Conservation (phyloP, 2,329 filamentous ascomycete genomes). For the Pseudogymnoascus sp. region DNA sequence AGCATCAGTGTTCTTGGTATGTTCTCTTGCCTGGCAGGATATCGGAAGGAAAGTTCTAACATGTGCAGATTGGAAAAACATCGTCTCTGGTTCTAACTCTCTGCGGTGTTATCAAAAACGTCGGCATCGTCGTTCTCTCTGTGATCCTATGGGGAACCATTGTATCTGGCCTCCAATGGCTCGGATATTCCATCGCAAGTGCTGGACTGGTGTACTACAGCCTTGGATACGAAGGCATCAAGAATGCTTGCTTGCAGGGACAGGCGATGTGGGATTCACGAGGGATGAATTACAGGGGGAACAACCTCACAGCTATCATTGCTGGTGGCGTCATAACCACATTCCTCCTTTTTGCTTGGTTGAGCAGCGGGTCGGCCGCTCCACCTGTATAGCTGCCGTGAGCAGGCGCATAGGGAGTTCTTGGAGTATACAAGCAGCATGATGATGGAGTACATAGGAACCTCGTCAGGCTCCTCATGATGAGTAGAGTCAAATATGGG, state of each 20-base stretch:
- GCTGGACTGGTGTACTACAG: slow-evolving; percentile 9
- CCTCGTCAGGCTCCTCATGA: background rate
- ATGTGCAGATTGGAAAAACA: slow-evolving; percentile 69
- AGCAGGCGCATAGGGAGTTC: background rate
- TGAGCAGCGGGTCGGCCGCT: background rate
- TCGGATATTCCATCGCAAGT: slow-evolving; percentile 8
- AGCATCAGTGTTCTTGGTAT: slow-evolving; percentile 75
- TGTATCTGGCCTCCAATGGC: background rate
- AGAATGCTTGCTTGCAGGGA: background rate
- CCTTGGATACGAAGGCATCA: slow-evolving; percentile 7
- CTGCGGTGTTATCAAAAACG: slow-evolving; percentile 67
- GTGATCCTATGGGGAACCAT: slow-evolving; percentile 7
- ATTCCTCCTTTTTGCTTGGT: background rate
- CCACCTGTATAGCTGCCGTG: background rate
- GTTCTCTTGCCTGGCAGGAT: slow-evolving; percentile 26
- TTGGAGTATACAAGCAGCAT: slow-evolving; percentile 1
- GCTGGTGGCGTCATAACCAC: background rate
- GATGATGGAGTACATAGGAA: background rate
- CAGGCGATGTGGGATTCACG: background rate
- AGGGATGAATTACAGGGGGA: background rate
- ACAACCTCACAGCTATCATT: background rate
- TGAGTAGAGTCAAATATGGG: background rate
- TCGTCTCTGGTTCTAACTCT: slow-evolving; percentile 79
- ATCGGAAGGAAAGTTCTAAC: background rate
- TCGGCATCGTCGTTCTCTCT: slow-evolving; percentile 4